phyloP scores from a whole-genome alignment of 2,329 filamentous ascomycete genomes.

The Sporothrix humicola region DNA sequence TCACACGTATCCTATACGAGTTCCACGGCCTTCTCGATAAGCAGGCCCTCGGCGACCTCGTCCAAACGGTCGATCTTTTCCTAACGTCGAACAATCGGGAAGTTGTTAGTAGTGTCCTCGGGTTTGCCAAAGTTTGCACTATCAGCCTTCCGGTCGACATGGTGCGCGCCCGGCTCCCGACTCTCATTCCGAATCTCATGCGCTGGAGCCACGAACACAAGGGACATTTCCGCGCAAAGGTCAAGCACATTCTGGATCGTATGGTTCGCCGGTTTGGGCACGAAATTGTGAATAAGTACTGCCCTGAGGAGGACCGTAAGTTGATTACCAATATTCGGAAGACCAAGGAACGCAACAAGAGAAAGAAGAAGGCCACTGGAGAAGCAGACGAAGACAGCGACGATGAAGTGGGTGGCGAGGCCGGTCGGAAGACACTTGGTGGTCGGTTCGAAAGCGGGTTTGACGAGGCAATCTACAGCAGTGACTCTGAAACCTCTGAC shows the following conservation, averaged over 20 bases:
- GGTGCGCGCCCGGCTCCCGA: constrained; percentile 76
- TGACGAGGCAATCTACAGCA: constrained; percentile 89
- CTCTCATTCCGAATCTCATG: constrained; percentile 86
- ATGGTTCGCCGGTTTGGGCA: constrained; percentile 91
- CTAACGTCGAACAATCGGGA: constrained; percentile 95
- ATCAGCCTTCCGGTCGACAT: constrained; percentile 81
- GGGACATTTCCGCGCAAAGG: constrained; percentile 93
- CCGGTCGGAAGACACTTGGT: constrained; percentile 57
- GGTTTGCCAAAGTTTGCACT: constrained; percentile 95
- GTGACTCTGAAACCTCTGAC: constrained; percentile 67
- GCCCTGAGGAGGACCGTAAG: constrained; percentile 86
- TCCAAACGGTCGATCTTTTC: constrained; percentile 95
- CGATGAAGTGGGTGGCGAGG: constrained; percentile 63
- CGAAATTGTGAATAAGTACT: constrained; percentile 76
- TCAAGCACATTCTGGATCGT: constrained; percentile 96
- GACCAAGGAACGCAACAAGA: constrained; percentile 87
- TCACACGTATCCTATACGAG: constrained; percentile 91
- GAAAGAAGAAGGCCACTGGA: constrained; percentile 76
- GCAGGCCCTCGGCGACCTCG: constrained; percentile 78
- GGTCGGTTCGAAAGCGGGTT: constrained; percentile 88
- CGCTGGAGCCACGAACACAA: constrained; percentile 99
- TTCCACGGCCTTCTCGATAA: constrained; percentile 74
- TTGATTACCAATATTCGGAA: constrained; percentile 94
- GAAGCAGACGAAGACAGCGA: constrained; percentile 51
- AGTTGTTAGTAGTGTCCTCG: constrained; percentile 91